Evolutionary conservation across 257 asterid genomes (phyloP), one percentile per base, ranked within the genome.

Genomic region (Datura wrightii): DNA sequence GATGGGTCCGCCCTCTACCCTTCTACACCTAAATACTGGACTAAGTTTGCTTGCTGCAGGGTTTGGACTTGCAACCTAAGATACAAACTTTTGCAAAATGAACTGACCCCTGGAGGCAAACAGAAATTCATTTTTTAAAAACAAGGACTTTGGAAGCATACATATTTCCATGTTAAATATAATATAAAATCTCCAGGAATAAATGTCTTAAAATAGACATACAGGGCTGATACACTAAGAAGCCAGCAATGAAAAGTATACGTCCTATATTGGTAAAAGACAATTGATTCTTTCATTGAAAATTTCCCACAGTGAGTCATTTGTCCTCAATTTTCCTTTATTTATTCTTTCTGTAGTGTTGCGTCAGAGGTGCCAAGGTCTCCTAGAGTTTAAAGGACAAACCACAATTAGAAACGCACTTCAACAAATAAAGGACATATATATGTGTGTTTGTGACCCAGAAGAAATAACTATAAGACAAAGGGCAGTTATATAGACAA

Each of bases 21-120:
- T 65, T 65, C 46, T 65, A 65, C 72, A 65, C 74, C 74, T 36
- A 65, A 36, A 65, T 65, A 36, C 46, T 65, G 46, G 10, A 65
- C n/a, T 13, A 34, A 65, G 46, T 65, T 65, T 0, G 3, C 19
- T 65, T 34, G 42, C 9, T 13, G 41, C 46, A 65, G 74, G 74
- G 48, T 11, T 37, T 15, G 48, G 48, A 14, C 72, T 66, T 14
- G 76, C n/a, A 1, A 37, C 76, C 58, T 66, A 66, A 16, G 76
- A 66, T 37, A 66, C 13, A 66, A 66, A 14, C 48, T 14, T 34
- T 34, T 65, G 46, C 44, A 36, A 63, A 63, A 34, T 65, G 72
- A 65, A 36, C 46, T 36, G 36, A 66, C 24, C 76, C 50, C 76
- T 66, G 11, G 76, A 13, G 76, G 76, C 1, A 66, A 66, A 66